Evolutionary conservation across 169 alveolate species (phyloP), one percentile per base, ranked within the genome.

Genomic region (Besnoitia besnoiti): DNA sequence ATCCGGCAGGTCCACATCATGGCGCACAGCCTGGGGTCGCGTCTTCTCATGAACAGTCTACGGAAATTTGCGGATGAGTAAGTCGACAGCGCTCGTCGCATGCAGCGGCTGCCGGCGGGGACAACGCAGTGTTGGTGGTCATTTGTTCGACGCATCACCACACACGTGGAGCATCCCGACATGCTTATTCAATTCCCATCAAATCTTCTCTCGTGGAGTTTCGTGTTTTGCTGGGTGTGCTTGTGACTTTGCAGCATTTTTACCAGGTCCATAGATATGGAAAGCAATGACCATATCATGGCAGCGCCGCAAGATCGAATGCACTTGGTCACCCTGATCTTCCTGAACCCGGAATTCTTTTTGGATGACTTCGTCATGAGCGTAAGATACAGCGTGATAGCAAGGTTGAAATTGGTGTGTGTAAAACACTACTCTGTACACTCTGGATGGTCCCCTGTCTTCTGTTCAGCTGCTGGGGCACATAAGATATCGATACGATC

Each of bases 21-120:
- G 95, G 95, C 96, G 35, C 96, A 95, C 85, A 93, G 95, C 39
- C 79, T 95, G 93, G 96, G 96, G 21, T 90, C 95, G 24, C 85
- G 96, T 40, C 73, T 94, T 47, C 73, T 91, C 39, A 46, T 91
- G 80, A 79, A 39, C 85, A 91, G 94, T n/a, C 94, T 91, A 10
- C 89, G 55, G 33, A 19, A 40, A 19, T 42, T 87, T 27, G 85
- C 46, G 5, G 51, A 87, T 19, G 80, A 55, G 76, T 73, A 73
- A 1, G 82, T 37, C 14, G n/a, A n/a, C n/a, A n/a, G n/a, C n/a
- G n/a, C n/a, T n/a, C n/a, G n/a, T n/a, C n/a, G n/a, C n/a, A n/a
- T n/a, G n/a, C n/a, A n/a, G n/a, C n/a, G n/a, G n/a, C n/a, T n/a
- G n/a, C n/a, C n/a, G n/a, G n/a, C n/a, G n/a, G n/a, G n/a, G n/a